A percentile compares a stretch with the other conserved stretches of the same genome.
phyloP scores from a whole-genome alignment of 164 flowering plant genomes.

The Tinospora cordifolia region DNA sequence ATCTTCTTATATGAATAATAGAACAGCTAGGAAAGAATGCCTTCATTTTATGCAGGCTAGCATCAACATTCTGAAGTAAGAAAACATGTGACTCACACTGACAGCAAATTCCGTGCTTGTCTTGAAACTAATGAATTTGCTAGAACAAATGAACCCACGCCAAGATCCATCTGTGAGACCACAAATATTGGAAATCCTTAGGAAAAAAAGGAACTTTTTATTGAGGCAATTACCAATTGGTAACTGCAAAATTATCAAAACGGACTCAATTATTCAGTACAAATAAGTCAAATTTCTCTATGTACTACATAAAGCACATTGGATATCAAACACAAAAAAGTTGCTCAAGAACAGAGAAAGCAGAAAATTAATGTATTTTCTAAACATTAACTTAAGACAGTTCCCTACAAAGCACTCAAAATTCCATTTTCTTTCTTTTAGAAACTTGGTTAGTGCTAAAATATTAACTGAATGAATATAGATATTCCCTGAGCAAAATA shows the following conservation, averaged over 20 bases:
- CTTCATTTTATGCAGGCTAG: too few relatives aligned
- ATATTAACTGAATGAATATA: neutral
- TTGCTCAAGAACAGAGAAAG: neutral
- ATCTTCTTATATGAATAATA: neutral
- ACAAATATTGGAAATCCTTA: conserved; percentile 2
- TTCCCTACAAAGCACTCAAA: neutral
- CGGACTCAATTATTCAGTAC: too few relatives aligned
- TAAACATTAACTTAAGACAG: neutral
- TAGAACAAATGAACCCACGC: conserved; percentile 86
- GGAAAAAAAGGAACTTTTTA: neutral
- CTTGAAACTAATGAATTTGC: conserved; percentile 83
- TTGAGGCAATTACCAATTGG: too few relatives aligned
- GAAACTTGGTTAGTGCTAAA: neutral
- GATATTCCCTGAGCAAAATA: too few relatives aligned
- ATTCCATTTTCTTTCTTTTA: too few relatives aligned
- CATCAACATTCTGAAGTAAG: neutral
- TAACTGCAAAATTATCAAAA: too few relatives aligned
- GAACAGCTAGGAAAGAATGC: neutral
- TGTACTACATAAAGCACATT: neutral
- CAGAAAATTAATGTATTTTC: neutral
- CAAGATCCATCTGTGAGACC: conserved; percentile 77
- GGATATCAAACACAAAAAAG: neutral
- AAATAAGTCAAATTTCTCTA: neutral
- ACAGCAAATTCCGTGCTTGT: conserved; percentile 58
- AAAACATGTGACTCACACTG: conserved; percentile 38